These are phyloP conservation scores for Blastocystis sp. DNA, from an alignment of 352 stramenopile species.

Conservation along the genomic window DNA sequence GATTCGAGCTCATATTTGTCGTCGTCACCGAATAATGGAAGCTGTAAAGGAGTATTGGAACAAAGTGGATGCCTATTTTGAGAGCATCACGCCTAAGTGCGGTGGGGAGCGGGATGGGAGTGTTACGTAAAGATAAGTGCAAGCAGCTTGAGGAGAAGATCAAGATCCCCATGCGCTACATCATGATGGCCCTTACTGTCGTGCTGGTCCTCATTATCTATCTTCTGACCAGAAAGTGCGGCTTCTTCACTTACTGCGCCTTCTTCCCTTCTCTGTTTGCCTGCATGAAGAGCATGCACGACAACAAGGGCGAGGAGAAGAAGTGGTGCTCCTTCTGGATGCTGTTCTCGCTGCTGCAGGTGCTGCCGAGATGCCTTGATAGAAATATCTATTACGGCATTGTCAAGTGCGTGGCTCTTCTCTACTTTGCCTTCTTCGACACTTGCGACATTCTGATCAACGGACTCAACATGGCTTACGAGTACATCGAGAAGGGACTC, in stretches of 20 bases:
- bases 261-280: constrained; percentile 5
- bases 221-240: constrained; percentile 35
- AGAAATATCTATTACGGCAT: constrained; percentile 51
- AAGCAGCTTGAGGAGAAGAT: constrained; percentile 24
- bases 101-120: background rate
- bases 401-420: constrained; percentile 31
- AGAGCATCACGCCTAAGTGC: constrained; percentile 49
- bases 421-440: constrained; percentile 55
- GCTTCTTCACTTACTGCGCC: constrained; percentile 41
- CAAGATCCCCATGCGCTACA: constrained; percentile 32
- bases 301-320: constrained; percentile 52
- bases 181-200: constrained; percentile 44
- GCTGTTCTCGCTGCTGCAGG: constrained; percentile 20
- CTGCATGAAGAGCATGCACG: constrained; percentile 15
- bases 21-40: constrained; percentile 57
- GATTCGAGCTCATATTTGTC: constrained; percentile 23
- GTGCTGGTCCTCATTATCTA: constrained; percentile 13
- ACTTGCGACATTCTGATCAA: constrained; percentile 11
- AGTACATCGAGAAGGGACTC: constrained; percentile 15
- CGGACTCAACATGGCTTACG: background rate
- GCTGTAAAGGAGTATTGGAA: constrained; percentile 58
- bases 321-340: constrained; percentile 46
- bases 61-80: constrained; percentile 30
- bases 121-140: constrained; percentile 10
- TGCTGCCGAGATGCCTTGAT: constrained; percentile 34